Base-by-base conservation (phyloP, 495 filamentous ascomycete species). In the Aspergillus mulundensis region DNA sequence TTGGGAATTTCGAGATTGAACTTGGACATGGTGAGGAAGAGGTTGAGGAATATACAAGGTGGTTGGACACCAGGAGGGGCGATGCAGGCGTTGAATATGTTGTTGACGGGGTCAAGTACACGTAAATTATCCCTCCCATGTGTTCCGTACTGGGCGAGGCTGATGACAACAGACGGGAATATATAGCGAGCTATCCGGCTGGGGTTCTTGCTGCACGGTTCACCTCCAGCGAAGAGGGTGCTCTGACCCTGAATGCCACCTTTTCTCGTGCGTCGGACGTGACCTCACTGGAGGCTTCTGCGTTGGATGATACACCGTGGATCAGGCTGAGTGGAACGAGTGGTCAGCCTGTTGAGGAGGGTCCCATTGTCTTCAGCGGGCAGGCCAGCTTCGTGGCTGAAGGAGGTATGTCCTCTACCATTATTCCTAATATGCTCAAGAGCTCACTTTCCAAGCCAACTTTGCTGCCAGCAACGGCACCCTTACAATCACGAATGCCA, bases 191-290 rank as follows among this genome's bases (percentile, higher is more conserved):
- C 43, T 56, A 70, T 45, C 74, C 71, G 1, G 65, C 61, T n/a
- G 64, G 63, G 11, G 69, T 76, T 1, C 34, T 77, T 15, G 72
- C 68, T 8, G 60, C 72, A 12, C 56, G 72, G 7, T 56, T 75
- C 14, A 57, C 64, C 23, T 60, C 70, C 15, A 63, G 58, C 25
- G 36, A 60, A 49, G 39, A 48, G 25, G 64, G 49, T 10, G 16
- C 38, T 0, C 38, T 63, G 4, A 41, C 40, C 3, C 50, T 50
- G 2, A 57, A 57, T 41, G 20, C 34, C 1, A 56, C 41, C 5
- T 34, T 50, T 18, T 34, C 5, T 38, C 47, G 47, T 1, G 32
- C 30, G 16, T 20, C 30, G 28, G 25, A 34, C 15, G 30, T 39
- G 3, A 20, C 25, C 8, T 34, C 28, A 1, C 10, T 50, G 18